Base-by-base conservation (phyloP, 495 filamentous ascomycete species). In the Lineolata rhizophorae region DNA sequence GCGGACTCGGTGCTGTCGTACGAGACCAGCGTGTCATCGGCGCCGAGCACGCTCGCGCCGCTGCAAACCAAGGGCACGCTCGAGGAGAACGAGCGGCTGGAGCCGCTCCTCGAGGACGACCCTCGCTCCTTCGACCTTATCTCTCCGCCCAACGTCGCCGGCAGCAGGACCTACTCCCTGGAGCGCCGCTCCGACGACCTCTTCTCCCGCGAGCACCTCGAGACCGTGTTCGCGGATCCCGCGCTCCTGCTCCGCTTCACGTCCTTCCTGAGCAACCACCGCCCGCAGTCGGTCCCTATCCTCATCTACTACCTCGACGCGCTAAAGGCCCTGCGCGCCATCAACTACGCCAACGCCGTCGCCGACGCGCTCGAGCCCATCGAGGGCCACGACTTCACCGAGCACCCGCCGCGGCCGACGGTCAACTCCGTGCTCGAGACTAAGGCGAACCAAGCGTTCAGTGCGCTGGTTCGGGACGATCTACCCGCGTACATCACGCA, bases 401-500 rank as follows among this genome's bases (percentile, higher is more conserved):
- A 46, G 3, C 47, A 58, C 2, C 41, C 44, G 1, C 51, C 62
- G 11, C 49, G 54, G 5, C 42, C 55, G 1, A 68, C 63, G 1
- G 45, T 45, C 6, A 73, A 72, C 40, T 42, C 51, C 6, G 50
- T 60, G 1, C 52, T 80, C 8, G 57, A 75, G 37, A 58, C 63
- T 20, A 70, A 69, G 36, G 65, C 67, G 1, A 39, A 58, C 13
- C 46, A 61, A 39, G 66, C 68, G 5, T 67, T 81, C 30, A 52
- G 62, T 17, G 55, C 54, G 5, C 50, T 84, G 4, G 68, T 67
- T 14, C 47, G 54, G 10, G 70, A 80, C 16, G 72, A 77, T 39
- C 50, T 85, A 2, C 72, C 76, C 5, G 70, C 72, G 0, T 83
- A 70, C 42, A 67, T 83, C 35, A 67, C 71, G 4, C 60, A 71